A percentile compares a stretch with the other conserved stretches of the same genome.
These are phyloP conservation scores for Hibiscus tridactylites DNA, from an alignment of 345 rosid species.

Conservation along the genomic window DNA sequence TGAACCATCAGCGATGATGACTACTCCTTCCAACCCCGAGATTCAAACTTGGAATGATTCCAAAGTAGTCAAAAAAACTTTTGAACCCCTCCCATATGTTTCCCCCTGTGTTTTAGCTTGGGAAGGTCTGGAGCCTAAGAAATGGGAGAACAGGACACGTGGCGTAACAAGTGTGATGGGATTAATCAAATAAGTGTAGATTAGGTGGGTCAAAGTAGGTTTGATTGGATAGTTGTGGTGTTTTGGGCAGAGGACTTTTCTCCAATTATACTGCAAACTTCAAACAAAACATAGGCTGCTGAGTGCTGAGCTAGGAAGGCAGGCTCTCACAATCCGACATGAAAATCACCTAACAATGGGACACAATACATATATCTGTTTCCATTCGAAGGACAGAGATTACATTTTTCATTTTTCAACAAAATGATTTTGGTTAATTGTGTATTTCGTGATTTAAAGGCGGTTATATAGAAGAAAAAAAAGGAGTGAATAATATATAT, in stretches of 20 bases:
- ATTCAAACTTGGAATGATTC: background rate
- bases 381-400: background rate
- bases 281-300: constrained; percentile 1
- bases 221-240: constrained; percentile 6
- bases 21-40: background rate
- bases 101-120: background rate
- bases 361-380: background rate
- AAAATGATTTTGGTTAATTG: background rate
- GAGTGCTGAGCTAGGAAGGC: background rate
- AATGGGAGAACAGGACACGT: background rate
- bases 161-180: background rate
- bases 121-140: background rate
- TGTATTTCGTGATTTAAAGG: background rate
- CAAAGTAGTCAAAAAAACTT: background rate
- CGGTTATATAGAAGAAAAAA: background rate
- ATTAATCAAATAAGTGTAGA: background rate
- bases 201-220: background rate
- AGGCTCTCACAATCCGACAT: background rate
- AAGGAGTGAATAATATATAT: too few species aligned
- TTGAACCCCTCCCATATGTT: background rate
- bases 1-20: background rate
- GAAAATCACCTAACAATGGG: background rate
- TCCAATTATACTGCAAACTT: background rate
- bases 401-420: background rate
- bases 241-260: background rate